phyloP scores from a whole-genome alignment of 768 basidiomycete genomes.

The Lenzites betulinus region DNA sequence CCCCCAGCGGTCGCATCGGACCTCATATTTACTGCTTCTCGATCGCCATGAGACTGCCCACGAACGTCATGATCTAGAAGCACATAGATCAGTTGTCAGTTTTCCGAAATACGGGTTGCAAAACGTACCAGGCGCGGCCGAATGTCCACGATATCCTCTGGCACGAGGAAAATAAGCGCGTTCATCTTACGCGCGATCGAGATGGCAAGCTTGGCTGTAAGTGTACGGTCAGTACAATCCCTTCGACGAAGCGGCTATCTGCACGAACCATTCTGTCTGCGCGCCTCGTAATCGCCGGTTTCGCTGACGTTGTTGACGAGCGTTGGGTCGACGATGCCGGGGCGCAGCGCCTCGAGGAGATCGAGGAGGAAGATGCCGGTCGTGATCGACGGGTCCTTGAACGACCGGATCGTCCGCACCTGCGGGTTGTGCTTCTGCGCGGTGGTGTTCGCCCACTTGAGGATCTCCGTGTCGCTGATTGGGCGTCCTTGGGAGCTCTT shows the following conservation, averaged over 20 bases:
- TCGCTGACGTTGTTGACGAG: conserved; percentile 68
- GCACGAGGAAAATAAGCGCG: conserved; percentile 93
- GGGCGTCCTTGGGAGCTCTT: conserved; percentile 73
- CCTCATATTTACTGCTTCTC: conserved; percentile 14
- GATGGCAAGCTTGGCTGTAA: conserved; percentile 91
- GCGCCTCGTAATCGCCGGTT: conserved; percentile 77
- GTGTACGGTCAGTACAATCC: neutral
- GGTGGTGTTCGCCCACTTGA: conserved; percentile 93
- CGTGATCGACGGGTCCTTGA: conserved; percentile 90
- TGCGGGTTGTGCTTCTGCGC: conserved; percentile 69
- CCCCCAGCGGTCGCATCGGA: neutral
- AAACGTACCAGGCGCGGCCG: conserved; percentile 78
- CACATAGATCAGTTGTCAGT: too few species aligned
- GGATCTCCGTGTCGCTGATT: conserved; percentile 89
- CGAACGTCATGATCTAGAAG: conserved; percentile 87
- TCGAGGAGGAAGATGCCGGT: conserved; percentile 94
- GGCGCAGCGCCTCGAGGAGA: conserved; percentile 85
- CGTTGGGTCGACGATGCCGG: conserved; percentile 92
- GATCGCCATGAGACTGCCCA: conserved; percentile 80
- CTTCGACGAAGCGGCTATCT: neutral
- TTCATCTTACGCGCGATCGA: conserved; percentile 99
- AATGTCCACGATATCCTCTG: conserved; percentile 96
- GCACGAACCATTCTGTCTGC: conserved; percentile 84
- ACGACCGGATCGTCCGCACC: conserved; percentile 75
- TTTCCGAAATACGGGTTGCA: neutral